These are phyloP conservation scores for Zymoseptoria brevis DNA, from an alignment of 2,329 filamentous ascomycete species.

Conservation along the genomic window DNA sequence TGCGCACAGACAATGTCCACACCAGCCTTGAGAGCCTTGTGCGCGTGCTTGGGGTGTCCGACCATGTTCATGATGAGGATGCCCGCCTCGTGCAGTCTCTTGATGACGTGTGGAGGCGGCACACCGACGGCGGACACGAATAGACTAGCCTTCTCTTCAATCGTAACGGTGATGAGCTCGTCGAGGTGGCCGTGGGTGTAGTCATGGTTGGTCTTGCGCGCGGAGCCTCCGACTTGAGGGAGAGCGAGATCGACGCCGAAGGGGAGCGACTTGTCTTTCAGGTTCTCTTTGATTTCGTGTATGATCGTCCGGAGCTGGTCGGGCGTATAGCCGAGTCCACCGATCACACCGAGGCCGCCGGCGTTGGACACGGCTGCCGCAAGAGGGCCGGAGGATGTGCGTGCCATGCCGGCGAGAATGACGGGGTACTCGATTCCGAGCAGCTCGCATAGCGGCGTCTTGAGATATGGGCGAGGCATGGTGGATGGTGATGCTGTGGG, in stretches of 20 bases:
- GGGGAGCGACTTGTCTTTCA: slow-evolving; percentile 59
- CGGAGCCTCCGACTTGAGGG: slow-evolving; percentile 75
- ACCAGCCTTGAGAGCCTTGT: slow-evolving; percentile 77
- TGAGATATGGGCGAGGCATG: slow-evolving; percentile 45
- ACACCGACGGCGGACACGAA: slow-evolving; percentile 88
- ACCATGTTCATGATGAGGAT: slow-evolving; percentile 97
- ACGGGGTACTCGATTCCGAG: slow-evolving; percentile 82
- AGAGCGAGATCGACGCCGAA: slow-evolving; percentile 90
- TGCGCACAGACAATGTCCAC: slow-evolving; percentile 90
- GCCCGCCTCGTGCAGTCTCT: slow-evolving; percentile 67
- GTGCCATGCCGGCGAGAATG: slow-evolving; percentile 88
- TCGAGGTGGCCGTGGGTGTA: slow-evolving; percentile 87
- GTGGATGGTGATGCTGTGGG: slow-evolving; percentile 1
- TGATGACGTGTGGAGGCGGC: slow-evolving; percentile 65
- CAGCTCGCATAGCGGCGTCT: slow-evolving; percentile 69
- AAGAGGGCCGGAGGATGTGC: slow-evolving; percentile 67
- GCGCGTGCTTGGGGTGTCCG: slow-evolving; percentile 80
- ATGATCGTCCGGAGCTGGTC: slow-evolving; percentile 71
- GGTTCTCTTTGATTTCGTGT: slow-evolving; percentile 71
- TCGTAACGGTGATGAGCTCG: slow-evolving; percentile 77
- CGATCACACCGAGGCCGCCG: slow-evolving; percentile 64
- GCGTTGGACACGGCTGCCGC: slow-evolving; percentile 85
- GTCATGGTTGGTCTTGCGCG: slow-evolving; percentile 88
- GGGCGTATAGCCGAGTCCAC: slow-evolving; percentile 61
- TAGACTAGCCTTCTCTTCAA: slow-evolving; percentile 71